Percentiles rank a stretch among this genome's conserved stretches.
These are phyloP conservation scores for Emmonsiellopsis sp. DNA, from an alignment of 2,329 filamentous ascomycete genomes.

Conservation along the genomic window DNA sequence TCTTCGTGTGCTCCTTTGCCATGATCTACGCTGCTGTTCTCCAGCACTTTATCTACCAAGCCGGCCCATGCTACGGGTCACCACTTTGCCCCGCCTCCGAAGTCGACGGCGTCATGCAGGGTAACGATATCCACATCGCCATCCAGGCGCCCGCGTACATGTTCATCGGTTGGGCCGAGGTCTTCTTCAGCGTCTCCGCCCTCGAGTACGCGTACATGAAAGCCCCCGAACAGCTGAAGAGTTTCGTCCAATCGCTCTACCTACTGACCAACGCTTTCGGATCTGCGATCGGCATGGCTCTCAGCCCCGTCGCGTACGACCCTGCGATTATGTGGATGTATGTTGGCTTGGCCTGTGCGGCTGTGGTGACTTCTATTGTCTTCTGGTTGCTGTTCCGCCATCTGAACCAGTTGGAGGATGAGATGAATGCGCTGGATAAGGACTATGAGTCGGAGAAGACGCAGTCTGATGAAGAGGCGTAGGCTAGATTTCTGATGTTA, in stretches of 20 bases:
- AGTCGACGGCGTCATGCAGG: slow-evolving; percentile 21
- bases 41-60: slow-evolving; percentile 46
- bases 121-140: slow-evolving; percentile 35
- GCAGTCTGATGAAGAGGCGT: no score
- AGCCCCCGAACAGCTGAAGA: slow-evolving; percentile 59
- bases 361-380: slow-evolving; percentile 39
- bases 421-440: slow-evolving; percentile 31
- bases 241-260: slow-evolving; percentile 48
- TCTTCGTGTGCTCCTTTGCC: slow-evolving; percentile 54
- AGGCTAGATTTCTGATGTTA: no score
- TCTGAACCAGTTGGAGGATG: slow-evolving; percentile 41
- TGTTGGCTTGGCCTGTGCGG: slow-evolving; percentile 44
- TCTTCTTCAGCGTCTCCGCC: slow-evolving; percentile 55
- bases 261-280: slow-evolving; percentile 51
- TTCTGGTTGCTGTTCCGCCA: slow-evolving; percentile 46
- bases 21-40: slow-evolving; percentile 52
- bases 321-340: slow-evolving; percentile 61
- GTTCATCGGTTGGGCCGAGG: slow-evolving; percentile 43
- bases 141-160: slow-evolving; percentile 37
- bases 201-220: slow-evolving; percentile 67
- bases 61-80: slow-evolving; percentile 42
- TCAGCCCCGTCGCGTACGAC: slow-evolving; percentile 52
- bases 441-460: no score
- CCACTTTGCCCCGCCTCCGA: slow-evolving; percentile 25
- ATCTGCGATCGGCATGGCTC: slow-evolving; percentile 50